These are phyloP conservation scores for Trifolium subterraneum DNA, from an alignment of 306 rosid species.

Conservation along the genomic window DNA sequence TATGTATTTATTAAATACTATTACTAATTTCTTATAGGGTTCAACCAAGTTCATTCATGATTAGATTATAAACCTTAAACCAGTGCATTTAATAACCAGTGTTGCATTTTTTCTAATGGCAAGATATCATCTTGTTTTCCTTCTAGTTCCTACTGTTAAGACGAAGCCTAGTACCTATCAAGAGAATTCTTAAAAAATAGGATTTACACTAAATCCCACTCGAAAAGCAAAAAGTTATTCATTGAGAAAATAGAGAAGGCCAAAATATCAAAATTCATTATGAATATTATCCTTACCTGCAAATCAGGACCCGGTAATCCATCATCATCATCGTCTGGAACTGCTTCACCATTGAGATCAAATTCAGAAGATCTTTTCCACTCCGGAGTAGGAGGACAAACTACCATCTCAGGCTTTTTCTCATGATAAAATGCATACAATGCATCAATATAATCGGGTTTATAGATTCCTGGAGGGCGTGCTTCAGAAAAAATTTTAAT, in stretches of 20 bases:
- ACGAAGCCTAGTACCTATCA: not conserved
- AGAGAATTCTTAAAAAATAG: not conserved
- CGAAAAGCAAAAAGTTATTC: constrained; percentile 26
- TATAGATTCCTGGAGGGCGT: constrained; percentile 99
- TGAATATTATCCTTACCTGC: constrained; percentile 64
- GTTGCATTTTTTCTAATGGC: not conserved
- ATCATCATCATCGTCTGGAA: constrained; percentile 70
- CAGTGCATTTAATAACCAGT: not conserved
- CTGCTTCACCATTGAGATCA: constrained; percentile 98
- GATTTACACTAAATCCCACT: constrained; percentile 12
- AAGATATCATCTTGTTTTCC: constrained; percentile 1
- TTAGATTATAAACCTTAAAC: not conserved
- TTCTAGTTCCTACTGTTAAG: not conserved
- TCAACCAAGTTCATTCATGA: not conserved
- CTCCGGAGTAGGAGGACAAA: constrained; percentile 95
- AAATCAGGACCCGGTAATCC: constrained; percentile 73
- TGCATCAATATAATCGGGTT: constrained; percentile 91
- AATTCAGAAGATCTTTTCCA: constrained; percentile 97
- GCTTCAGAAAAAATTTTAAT: constrained; percentile 79
- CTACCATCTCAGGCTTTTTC: constrained; percentile 77
- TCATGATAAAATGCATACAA: constrained; percentile 91
- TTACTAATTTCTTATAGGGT: not conserved
- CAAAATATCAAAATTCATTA: constrained; percentile 36
- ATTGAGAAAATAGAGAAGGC: constrained; percentile 31
- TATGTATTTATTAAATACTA: not conserved